Evolutionary conservation across 148 eudicot species (phyloP), one percentile per base, ranked within the genome.

Genomic region (Rhododendron molle): DNA sequence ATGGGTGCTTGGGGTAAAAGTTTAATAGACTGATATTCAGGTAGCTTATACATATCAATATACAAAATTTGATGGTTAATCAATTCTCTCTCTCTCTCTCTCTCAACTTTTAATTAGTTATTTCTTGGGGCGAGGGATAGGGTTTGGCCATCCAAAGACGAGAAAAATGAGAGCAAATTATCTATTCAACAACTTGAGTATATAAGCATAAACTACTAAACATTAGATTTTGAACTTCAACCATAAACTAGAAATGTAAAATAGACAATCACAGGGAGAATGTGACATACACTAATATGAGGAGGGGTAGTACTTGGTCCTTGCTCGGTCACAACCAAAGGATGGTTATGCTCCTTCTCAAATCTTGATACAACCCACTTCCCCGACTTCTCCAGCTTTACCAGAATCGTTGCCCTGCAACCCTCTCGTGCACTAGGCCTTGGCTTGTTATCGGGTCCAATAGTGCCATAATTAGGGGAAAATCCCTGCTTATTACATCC

Each of bases 331-430:
- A 86, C 85, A 78, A 86, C 86, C 43, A 90, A 86, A 78, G 93
- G 92, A 85, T 90, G 93, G 82, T 89, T 92, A 83, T 92, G 93
- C 34, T 92, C 93, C 85, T 90, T 92, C 58, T 79, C 89, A 81
- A 90, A 90, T 85, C 89, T 88, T 7, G 91, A 86, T 5, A 92
- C 92, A 67, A 90, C 88, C 93, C 93, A 92, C 78, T 92, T 92
- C 26, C 93, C 93, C 26, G 89, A 86, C 43, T 90, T 90, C 52
- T 90, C 91, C 84, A 92, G 23, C 91, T 90, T 92, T 9, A 88
- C 87, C 84, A 92, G 74, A 69, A 92, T 86, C 28, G 87, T 90
- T 47, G 93, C 93, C 43, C 88, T 89, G 88, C 93, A 92, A 44
- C 92, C 91, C 83, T 90, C 91, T 46, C 93, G 87, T 83, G 88